Evolutionary conservation across 768 basidiomycete species (phyloP).

Genomic region (Phanerochaete sordida): DNA sequence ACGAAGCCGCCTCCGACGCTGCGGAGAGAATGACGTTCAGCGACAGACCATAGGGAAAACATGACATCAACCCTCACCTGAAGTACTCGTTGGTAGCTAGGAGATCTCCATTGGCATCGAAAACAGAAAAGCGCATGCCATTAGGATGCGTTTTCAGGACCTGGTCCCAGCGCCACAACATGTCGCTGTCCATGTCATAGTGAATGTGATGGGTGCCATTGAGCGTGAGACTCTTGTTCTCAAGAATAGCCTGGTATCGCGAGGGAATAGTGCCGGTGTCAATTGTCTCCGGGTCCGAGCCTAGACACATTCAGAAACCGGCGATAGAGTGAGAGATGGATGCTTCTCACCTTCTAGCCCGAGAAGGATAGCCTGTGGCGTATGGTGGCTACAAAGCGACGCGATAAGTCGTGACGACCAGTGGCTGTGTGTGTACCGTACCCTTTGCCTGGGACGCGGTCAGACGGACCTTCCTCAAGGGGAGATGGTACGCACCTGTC

Average conservation of each 20-base stretch:
- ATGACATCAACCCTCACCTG: slow-evolving; percentile 37
- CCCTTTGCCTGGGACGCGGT: slow-evolving; percentile 63
- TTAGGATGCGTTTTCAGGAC: slow-evolving; percentile 90
- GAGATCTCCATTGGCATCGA: slow-evolving; percentile 75
- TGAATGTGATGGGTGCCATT: slow-evolving; percentile 72
- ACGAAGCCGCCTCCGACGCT: slow-evolving; percentile 94
- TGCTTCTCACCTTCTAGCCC: slow-evolving; percentile 60
- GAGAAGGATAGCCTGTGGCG: slow-evolving; percentile 81
- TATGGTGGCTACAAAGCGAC: slow-evolving; percentile 60
- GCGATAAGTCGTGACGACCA: not conserved
- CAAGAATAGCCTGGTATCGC: slow-evolving; percentile 66
- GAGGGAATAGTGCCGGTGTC: slow-evolving; percentile 81
- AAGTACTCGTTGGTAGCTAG: slow-evolving; percentile 96
- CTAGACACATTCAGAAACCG: slow-evolving; percentile 24
- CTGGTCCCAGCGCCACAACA: slow-evolving; percentile 90
- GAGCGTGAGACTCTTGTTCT: slow-evolving; percentile 63
- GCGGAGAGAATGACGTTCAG: not conserved
- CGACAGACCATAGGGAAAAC: not conserved
- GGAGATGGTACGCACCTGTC: slow-evolving; percentile 52
- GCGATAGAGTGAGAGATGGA: not conserved
- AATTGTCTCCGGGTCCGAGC: slow-evolving; percentile 91
- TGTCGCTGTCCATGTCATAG: slow-evolving; percentile 87
- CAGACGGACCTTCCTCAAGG: slow-evolving; percentile 1
- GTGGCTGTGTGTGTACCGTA: slow-evolving; percentile 29
- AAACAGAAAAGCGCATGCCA: slow-evolving; percentile 91